Evolutionary conservation across 768 basidiomycete genomes (phyloP), one percentile per base, ranked within the genome.

Genomic region (Trametes meyenii): DNA sequence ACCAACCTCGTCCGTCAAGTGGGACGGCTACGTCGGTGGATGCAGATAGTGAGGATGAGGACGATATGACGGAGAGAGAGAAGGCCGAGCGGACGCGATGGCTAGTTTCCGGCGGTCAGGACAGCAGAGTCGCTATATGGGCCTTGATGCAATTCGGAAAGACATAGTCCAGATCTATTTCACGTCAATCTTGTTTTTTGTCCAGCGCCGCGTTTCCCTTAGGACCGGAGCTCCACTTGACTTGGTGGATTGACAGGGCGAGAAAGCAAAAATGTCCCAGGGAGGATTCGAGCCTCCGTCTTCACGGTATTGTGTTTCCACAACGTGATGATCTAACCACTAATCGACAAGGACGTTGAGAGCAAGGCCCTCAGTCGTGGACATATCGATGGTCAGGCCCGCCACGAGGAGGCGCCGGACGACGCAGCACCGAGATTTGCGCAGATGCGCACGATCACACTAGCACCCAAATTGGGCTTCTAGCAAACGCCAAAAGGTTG

Each of bases 121-220:
- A 73, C 43, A 55, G 51, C 35, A 63, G 72, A 36, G 68, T 73
- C 2, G 70, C 72, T 5, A 60, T 70, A 29, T 73, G 72, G 72
- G 38, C 60, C 10, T 58, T 73, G 1, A 71, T 71, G 26, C 51
- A 60, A 17, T 73, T 73, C 51, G 64, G 65, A 8, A 64, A 55
- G 35, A 42, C 39, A 29, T 62, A 50, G 52, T 14, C 13, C n/a
- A n/a, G n/a, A n/a, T n/a, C n/a, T 24, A 24, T 56, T 48, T 48
- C 13, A 14, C 38, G 43, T 36, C 29, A 33, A 33, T 3, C 29
- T 33, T 33, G 29, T 33, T 33, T 33, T 33, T 8, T 33, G 8
- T 33, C 8, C 29, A 3, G 5, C 11, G n/a, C 14, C 13, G 11
- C 11, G n/a, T 42, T 42, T 42, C 11, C n/a, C n/a, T n/a, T n/a